These are phyloP conservation scores for Termitomyces sp. DNA, from an alignment of 768 basidiomycete genomes.

Conservation along the genomic window DNA sequence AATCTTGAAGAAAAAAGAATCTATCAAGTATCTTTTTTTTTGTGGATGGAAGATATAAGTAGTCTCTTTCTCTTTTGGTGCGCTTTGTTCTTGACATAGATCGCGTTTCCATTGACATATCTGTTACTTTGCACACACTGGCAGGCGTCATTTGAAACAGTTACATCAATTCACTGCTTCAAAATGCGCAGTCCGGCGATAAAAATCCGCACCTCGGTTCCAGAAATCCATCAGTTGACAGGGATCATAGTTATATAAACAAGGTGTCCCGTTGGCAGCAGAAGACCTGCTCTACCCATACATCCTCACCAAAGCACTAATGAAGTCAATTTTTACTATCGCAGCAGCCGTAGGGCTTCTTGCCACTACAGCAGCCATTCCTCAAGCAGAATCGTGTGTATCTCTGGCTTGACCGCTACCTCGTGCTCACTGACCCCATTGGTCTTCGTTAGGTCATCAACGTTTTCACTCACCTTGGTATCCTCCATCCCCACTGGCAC, in stretches of 20 bases:
- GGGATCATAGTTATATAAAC: neutral
- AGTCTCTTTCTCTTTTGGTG: no score
- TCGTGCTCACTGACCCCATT: neutral
- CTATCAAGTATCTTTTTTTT: no score
- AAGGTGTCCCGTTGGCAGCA: neutral
- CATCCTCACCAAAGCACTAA: neutral
- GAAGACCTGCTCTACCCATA: neutral
- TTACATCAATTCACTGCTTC: neutral
- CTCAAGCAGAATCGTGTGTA: slow-evolving; percentile 2
- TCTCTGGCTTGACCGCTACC: neutral
- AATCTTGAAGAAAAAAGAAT: neutral
- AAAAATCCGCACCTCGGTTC: neutral
- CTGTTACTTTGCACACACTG: neutral
- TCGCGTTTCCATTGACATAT: neutral
- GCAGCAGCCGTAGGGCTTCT: neutral
- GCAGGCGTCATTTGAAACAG: neutral
- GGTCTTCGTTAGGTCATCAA: neutral
- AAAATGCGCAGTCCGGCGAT: neutral
- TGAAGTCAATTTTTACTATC: neutral
- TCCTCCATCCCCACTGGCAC: neutral
- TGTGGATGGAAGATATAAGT: no score
- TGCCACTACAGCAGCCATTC: neutral
- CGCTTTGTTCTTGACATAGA: no score
- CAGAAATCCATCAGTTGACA: neutral
- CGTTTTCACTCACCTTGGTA: neutral